phyloP scores from a whole-genome alignment of 2,329 filamentous ascomycete genomes.

The Apiospora koreana region DNA sequence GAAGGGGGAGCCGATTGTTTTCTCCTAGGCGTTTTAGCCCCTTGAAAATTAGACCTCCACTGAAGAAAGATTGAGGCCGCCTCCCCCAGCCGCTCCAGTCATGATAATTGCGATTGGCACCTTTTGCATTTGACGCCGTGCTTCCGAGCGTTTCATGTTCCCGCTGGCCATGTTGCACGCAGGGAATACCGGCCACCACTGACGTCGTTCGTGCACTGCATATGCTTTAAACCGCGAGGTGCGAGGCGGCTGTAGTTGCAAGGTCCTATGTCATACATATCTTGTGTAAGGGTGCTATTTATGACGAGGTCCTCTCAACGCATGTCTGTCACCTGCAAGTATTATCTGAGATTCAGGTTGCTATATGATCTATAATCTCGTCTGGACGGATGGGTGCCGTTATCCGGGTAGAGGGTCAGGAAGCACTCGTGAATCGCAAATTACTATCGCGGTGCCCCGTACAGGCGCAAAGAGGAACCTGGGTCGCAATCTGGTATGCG shows the following conservation, averaged over 20 bases:
- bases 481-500: background rate
- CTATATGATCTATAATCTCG: background rate
- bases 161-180: background rate
- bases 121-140: background rate
- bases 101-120: background rate
- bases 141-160: background rate
- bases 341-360: background rate
- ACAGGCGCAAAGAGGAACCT: background rate
- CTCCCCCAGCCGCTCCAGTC: background rate
- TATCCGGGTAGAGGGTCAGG: background rate
- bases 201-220: slow-evolving; percentile 1
- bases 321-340: background rate
- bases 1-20: background rate
- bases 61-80: background rate
- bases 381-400: background rate
- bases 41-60: background rate
- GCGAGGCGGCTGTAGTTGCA: background rate
- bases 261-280: background rate
- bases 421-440: background rate
- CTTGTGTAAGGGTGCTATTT: background rate
- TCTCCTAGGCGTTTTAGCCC: background rate
- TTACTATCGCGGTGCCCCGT: background rate
- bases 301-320: background rate
- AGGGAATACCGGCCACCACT: background rate
- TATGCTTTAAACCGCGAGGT: background rate